Percentiles rank a stretch among this genome's conserved stretches.
phyloP scores from a whole-genome alignment of 2,329 filamentous ascomycete species.

The Claviceps capensis region DNA sequence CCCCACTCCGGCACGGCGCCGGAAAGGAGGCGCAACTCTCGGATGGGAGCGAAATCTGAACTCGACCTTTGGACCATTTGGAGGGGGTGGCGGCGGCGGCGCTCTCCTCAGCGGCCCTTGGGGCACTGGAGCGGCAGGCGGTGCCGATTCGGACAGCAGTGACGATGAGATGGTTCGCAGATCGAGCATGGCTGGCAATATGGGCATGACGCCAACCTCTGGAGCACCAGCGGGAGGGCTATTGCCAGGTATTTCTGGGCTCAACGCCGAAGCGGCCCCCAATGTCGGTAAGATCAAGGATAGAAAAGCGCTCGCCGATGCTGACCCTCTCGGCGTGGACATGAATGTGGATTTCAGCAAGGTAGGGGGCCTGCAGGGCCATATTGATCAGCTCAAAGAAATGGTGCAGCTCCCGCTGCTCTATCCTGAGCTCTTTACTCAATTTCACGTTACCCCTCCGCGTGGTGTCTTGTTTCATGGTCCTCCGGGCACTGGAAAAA shows the following conservation, averaged over 20 bases:
- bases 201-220: constrained; percentile 46
- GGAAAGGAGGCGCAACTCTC: constrained; percentile 42
- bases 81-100: constrained; percentile 61
- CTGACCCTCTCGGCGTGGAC: constrained; percentile 87
- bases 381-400: constrained; percentile 95
- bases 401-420: constrained; percentile 93
- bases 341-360: constrained; percentile 86
- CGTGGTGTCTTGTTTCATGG: constrained; percentile 94
- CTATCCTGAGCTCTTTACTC: constrained; percentile 86
- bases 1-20: constrained; percentile 56
- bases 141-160: constrained; percentile 88
- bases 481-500: constrained; percentile 94
- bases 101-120: constrained; percentile 63
- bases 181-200: constrained; percentile 40
- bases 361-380: constrained; percentile 80
- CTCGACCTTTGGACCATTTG: constrained; percentile 86
- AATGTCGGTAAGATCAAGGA: constrained; percentile 92
- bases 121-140: constrained; percentile 60
- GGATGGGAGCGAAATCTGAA: constrained; percentile 71
- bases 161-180: constrained; percentile 75
- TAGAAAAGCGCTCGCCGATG: constrained; percentile 80
- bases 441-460: constrained; percentile 86
- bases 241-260: constrained; percentile 25
- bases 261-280: constrained; percentile 41
- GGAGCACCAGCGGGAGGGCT: constrained; percentile 30